Evolutionary conservation across 768 basidiomycete genomes (phyloP), one percentile per base, ranked within the genome.

Genomic region (Cyclocybe cylindracea): DNA sequence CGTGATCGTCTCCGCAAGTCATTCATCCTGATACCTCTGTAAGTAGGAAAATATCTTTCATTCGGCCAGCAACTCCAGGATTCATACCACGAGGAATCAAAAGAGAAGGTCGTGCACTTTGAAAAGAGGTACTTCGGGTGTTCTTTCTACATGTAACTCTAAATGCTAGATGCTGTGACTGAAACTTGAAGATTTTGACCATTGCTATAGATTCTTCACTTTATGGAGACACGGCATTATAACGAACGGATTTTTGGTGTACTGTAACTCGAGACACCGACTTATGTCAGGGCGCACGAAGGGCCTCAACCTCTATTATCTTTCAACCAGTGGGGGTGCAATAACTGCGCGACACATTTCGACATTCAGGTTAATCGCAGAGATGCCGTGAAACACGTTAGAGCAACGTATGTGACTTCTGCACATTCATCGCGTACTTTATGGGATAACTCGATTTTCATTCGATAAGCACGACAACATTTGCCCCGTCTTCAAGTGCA

Each of bases 341-440:
- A 51, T 10, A 34, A 58, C 19, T 64, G 56, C 39, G 34, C 60
- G 16, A 42, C 18, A 5, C 62, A 63, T 46, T 61, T 57, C 16
- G 49, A 56, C 7, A 39, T 32, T 10, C 54, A 51, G 6, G 50
- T 50, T 16, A 35, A 43, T 14, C 52, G 55, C 4, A 9, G 11
- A 6, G 19, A 16, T 33, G 59, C 41, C n/a, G 39, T 56, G 10
- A 35, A 38, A n/a, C 57, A 59, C 44, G 42, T 52, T 7, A 14
- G 18, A 33, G 41, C 44, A 33, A 49, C 35, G 53, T 49, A 32
- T 31, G 53, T 7, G 18, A 9, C 6, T 9, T n/a, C 40, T 32
- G 6, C 35, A 32, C 29, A 2, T 13, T 11, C 36, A 13, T 16
- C 7, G 33, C 19, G 11, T 16, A 14, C 7, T 35, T 10, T 10